Conservation (phyloP, 2,329 filamentous ascomycete species). For the Neurospora sp. region DNA sequence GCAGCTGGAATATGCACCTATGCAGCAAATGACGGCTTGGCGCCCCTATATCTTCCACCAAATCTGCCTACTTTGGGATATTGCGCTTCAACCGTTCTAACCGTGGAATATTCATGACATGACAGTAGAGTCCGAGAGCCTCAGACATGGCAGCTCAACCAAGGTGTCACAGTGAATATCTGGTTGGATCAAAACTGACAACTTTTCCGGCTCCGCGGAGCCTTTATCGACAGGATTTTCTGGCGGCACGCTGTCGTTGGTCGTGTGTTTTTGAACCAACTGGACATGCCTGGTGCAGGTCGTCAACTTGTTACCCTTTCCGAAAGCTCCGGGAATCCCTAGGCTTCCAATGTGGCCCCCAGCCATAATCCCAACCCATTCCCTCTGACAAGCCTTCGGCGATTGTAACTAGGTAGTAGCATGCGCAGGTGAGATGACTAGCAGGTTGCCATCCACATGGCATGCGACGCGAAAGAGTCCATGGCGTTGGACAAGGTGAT, state of each 20-base stretch:
- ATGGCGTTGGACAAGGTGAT: slow-evolving; percentile 1
- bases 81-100: background rate
- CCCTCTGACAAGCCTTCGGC: background rate
- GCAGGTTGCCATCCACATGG: background rate
- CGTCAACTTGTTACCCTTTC: background rate
- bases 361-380: background rate
- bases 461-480: background rate
- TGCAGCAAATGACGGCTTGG: slow-evolving; percentile 14
- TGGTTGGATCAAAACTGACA: background rate
- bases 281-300: background rate
- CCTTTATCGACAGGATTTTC: background rate
- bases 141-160: background rate
- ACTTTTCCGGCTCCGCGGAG: too few species aligned
- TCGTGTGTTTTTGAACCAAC: background rate
- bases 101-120: background rate
- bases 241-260: background rate
- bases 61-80: background rate
- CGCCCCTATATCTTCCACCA: slow-evolving; percentile 10
- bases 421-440: background rate
- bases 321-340: background rate
- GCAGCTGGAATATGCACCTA: slow-evolving; percentile 16
- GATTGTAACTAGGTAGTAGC: background rate
- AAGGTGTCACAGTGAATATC: background rate
- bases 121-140: background rate
- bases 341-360: background rate